Base-by-base conservation (phyloP, 1,284 basidiomycete genomes). In the Lentinula novae-zelandiae region DNA sequence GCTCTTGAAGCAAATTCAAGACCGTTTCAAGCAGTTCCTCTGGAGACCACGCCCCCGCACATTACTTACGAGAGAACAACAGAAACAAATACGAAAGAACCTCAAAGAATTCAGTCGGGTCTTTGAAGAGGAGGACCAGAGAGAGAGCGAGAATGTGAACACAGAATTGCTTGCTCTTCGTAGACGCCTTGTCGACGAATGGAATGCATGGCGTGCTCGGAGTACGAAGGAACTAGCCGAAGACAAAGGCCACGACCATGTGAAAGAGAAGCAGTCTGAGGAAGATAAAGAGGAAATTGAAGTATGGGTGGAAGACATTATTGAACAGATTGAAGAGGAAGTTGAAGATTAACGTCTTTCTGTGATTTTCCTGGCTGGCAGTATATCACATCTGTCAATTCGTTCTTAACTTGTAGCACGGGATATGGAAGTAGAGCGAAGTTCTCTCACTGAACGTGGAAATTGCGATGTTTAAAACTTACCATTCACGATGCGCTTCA, bases 21-120 rank as follows among this genome's bases (percentile, higher is more conserved):
- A 99, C 72, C 89, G 92, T 63, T 99, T 99, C 85, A 99, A 99
- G 81, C 97, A 99, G 76, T 95, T 99, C 76, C 83, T 98, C 62
- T 99, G 97, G 97, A 89, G 97, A 40, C 96, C 96, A 44, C 89
- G 97, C 27, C 95, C 97, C 3, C 84, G 87, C 38, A 91, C 94
- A 5, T 78, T 99, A 59, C 82, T 99, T 60, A 82, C 85, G 63
- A 95, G 92, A 73, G 95, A 98, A 61, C 87, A 95, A 65, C 95
- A 98, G 72, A 90, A 90, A 69, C 85, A 84, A 62, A 89, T 99
- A 63, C 86, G 94, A 66, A 91, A 90, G 75, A 97, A 95, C 73
- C 82, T 99, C 68, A 87, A 91, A 67, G 96, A 99, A 72, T 96
- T 89, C 81, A 93, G 93, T 69, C 87, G 93, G 34, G 77, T 82